phyloP scores from a whole-genome alignment of 805 yeast genomes.

The Sugiyamaella floridensis region DNA sequence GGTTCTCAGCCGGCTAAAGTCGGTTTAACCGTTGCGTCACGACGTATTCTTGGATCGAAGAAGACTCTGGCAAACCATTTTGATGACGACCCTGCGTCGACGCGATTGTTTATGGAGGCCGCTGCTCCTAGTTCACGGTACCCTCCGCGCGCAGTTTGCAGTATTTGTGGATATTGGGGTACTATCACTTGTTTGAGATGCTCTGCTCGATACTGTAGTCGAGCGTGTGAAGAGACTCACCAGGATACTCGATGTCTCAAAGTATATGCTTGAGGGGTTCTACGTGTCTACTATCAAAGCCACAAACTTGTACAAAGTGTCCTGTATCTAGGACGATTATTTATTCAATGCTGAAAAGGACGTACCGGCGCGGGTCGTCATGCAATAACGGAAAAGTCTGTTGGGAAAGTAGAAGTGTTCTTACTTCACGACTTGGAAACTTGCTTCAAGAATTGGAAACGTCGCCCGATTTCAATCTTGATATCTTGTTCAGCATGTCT shows the following conservation, averaged over 20 bases:
- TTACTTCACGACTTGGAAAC: neutral
- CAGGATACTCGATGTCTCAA: conserved; percentile 33
- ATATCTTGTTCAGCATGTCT: neutral
- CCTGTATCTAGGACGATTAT: too few relatives aligned
- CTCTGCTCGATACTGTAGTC: conserved; percentile 32
- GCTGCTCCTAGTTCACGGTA: conserved; percentile 31
- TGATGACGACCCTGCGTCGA: conserved; percentile 35
- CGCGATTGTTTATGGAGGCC: conserved; percentile 26
- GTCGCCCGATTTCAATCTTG: neutral
- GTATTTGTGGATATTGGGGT: conserved; percentile 37
- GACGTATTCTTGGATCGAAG: conserved; percentile 33
- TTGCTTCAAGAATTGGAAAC: neutral
- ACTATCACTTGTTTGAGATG: conserved; percentile 31
- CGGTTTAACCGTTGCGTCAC: conserved; percentile 26
- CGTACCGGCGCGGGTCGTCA: too few relatives aligned
- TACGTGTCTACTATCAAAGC: neutral
- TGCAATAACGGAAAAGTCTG: neutral
- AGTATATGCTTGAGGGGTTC: conserved; percentile 22
- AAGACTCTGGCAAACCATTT: conserved; percentile 34
- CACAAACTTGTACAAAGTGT: neutral
- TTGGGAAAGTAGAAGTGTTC: too few relatives aligned
- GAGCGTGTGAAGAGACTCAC: conserved; percentile 32
- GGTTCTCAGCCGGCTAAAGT: conserved; percentile 6
- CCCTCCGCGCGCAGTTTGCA: conserved; percentile 32
- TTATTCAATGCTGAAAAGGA: too few relatives aligned